Base-by-base conservation (phyloP, 2,329 filamentous ascomycete genomes). In the Hypoxylon sp. region DNA sequence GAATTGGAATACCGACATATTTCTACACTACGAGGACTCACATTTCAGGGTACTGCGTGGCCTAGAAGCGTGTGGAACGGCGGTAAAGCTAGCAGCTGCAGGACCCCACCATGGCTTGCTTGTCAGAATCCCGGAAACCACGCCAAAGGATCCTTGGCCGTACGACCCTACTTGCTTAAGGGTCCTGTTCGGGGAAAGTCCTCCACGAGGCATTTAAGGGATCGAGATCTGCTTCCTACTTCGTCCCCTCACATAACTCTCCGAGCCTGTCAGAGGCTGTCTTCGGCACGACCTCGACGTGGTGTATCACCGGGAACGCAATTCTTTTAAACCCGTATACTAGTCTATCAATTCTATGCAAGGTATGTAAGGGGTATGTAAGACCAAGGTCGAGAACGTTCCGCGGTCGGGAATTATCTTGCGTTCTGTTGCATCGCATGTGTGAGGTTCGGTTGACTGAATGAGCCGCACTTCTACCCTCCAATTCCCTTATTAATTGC, bases 141-240 rank as follows among this genome's bases (percentile, higher is more conserved):
- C 58, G 30, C 63, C 48, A 61, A 58, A 63, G 47, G 43, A 65
- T 21, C 27, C 63, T 65, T 60, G 48, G 41, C 46, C 48, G 60
- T 62, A 50, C 52, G 50, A 61, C 63, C 11, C 46, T 23, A 14
- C 19, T 45, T 51, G n/a, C 47, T 30, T 32, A 53, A 3, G 39
- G 39, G 65, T 61, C 50, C 52, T 54, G 62, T 61, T 60, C 60
- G 53, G 47, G 45, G 51, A 48, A 41, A 63, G 57, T 57, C 43
- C 41, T 50, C 47, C 48, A 47, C 53, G 61, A 68, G 58, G 48
- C 51, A 54, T 61, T 65, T 54, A 46, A 41, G 50, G 58, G 68
- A 70, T 70, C 68, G 68, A 70, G 68, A 70, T 70, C 68, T 65
- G 43, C 32, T 63, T 62, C 58, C 50, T 45, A 34, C 29, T 60